Evolutionary conservation across 2,329 filamentous ascomycete species (phyloP).

Genomic region (Ceratocystis lukuohia): DNA sequence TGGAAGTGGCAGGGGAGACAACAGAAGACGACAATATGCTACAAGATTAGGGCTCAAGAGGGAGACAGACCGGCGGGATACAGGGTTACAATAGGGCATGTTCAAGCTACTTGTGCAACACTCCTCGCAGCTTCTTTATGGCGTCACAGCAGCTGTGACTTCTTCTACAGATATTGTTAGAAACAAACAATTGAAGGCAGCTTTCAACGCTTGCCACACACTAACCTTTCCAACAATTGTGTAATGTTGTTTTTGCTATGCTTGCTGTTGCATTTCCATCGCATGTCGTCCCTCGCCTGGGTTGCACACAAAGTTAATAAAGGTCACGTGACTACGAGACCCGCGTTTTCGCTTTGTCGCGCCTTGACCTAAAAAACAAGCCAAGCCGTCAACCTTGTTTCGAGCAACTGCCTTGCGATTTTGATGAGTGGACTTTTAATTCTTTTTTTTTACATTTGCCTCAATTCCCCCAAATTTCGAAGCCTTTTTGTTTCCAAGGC

Average conservation of each 20-base stretch:
- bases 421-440: background rate
- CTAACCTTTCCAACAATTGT: background rate
- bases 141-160: background rate
- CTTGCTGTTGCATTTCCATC: background rate
- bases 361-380: background rate
- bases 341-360: constrained; percentile 12
- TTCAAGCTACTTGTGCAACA: background rate
- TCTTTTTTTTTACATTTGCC: background rate
- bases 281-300: background rate
- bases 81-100: background rate
- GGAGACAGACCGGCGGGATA: background rate
- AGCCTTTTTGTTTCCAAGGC: background rate
- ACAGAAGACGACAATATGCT: constrained; percentile 37
- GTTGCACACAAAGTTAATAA: background rate
- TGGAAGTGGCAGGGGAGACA: constrained; percentile 31
- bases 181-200: background rate
- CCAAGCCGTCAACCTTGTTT: background rate
- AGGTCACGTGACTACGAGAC: constrained; percentile 15
- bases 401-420: background rate
- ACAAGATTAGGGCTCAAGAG: background rate
- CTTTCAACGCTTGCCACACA: too few relatives aligned
- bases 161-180: background rate
- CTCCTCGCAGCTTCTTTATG: background rate
- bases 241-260: background rate
- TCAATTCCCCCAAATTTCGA: background rate